Conservation (phyloP, 192 early-diverging fungal genomes). For the Linnemannia hyalina region DNA sequence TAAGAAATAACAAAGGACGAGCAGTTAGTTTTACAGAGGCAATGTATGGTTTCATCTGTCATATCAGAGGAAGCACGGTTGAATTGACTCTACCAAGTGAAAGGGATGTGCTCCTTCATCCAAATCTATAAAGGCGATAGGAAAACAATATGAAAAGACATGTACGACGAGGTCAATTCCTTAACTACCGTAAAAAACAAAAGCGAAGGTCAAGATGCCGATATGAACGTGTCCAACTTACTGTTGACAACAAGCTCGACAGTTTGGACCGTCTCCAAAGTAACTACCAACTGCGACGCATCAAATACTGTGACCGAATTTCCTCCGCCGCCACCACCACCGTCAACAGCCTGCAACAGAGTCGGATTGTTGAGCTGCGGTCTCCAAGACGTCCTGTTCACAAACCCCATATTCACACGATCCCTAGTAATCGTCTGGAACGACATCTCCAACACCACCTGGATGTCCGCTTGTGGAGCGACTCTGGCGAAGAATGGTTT, state of each 20-base stretch:
- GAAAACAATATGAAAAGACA: background rate
- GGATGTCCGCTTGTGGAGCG: constrained; percentile 13
- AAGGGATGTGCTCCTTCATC: constrained; percentile 46
- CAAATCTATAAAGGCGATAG: background rate
- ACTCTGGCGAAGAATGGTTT: constrained; percentile 13
- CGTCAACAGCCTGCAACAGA: constrained; percentile 7
- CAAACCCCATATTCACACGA: constrained; percentile 10
- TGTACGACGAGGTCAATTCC: no score
- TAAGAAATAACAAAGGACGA: background rate
- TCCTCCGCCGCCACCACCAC: background rate
- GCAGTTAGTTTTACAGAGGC: background rate
- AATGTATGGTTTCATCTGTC: background rate
- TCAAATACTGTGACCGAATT: background rate
- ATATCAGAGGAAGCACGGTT: no score
- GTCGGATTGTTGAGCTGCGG: constrained; percentile 6
- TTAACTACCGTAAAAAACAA: background rate
- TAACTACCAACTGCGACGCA: constrained; percentile 10
- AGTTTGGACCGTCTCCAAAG: background rate
- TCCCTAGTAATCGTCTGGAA: constrained; percentile 5
- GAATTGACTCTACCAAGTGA: constrained; percentile 29
- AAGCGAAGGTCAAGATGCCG: background rate
- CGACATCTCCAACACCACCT: constrained; percentile 16
- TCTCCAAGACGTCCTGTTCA: constrained; percentile 28
- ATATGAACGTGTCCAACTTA: constrained; percentile 15
- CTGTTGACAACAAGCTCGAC: constrained; percentile 49